Evolutionary conservation across 2,329 filamentous ascomycete genomes (phyloP).

Genomic region (Hypoxylon sp.): DNA sequence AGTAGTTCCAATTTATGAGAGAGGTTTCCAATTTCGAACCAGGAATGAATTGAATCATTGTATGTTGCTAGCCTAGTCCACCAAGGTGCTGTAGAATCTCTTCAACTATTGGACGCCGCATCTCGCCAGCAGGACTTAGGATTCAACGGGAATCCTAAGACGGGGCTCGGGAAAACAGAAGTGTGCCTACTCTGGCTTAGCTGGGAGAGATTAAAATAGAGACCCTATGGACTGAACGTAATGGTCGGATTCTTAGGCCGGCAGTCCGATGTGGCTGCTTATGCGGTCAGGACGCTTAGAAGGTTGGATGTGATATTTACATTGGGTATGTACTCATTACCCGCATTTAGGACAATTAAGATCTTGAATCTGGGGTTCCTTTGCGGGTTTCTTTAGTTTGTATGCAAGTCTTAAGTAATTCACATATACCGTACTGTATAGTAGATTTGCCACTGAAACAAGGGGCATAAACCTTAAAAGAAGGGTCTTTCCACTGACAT

Average conservation of each 20-base stretch:
- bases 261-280: conserved; percentile 20
- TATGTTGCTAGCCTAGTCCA: neutral
- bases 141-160: conserved; percentile 16
- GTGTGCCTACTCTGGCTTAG: neutral
- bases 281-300: neutral
- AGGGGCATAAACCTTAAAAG: conserved; percentile 37
- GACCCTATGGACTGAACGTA: neutral
- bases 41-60: neutral
- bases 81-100: neutral
- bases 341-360: neutral
- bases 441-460: conserved; percentile 18
- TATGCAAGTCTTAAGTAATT: neutral
- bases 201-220: conserved; percentile 8
- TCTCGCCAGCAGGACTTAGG: conserved; percentile 10
- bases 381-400: no score
- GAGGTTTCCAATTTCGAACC: conserved; percentile 8
- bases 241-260: conserved; percentile 1
- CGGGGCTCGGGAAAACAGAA: neutral
- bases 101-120: neutral
- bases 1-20: neutral
- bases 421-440: neutral
- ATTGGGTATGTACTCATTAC: neutral
- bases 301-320: no score
- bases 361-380: conserved; percentile 11
- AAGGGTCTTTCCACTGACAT: conserved; percentile 30